Percentiles rank a stretch among this genome's conserved stretches.
These are phyloP conservation scores for Dujonia santamariae DNA, from an alignment of 1,139 yeast species.

Conservation along the genomic window DNA sequence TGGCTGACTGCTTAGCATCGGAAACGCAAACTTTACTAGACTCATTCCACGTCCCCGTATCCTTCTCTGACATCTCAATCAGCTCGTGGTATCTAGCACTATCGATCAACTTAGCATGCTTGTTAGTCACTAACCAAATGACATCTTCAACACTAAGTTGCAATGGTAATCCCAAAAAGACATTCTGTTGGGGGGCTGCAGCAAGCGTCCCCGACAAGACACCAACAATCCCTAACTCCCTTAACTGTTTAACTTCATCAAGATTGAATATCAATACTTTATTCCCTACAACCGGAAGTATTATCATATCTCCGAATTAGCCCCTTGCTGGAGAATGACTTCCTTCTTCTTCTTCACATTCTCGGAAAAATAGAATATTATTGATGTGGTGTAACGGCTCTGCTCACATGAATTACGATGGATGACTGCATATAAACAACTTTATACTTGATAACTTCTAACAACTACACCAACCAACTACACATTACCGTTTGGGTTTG, in stretches of 20 bases:
- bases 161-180: slow-evolving; percentile 79
- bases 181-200: slow-evolving; percentile 86
- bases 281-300: slow-evolving; percentile 35
- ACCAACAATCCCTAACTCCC: slow-evolving; percentile 65
- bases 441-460: too few relatives aligned
- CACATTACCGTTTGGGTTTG: too few relatives aligned
- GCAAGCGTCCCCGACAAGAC: slow-evolving; percentile 80
- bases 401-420: too few relatives aligned
- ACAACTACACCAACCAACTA: too few relatives aligned
- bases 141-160: slow-evolving; percentile 73
- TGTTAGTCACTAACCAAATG: slow-evolving; percentile 54
- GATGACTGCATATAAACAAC: too few relatives aligned
- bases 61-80: neutral
- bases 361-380: slow-evolving; percentile 1
- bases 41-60: slow-evolving; percentile 4
- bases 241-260: slow-evolving; percentile 47
- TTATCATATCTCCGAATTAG: slow-evolving; percentile 6
- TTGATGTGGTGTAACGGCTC: too few relatives aligned
- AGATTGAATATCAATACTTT: slow-evolving; percentile 50
- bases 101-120: slow-evolving; percentile 36
- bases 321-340: too few relatives aligned
- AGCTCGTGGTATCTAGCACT: slow-evolving; percentile 19
- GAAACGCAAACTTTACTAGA: slow-evolving; percentile 3
- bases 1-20: slow-evolving; percentile 7
- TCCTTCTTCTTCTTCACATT: neutral